These are phyloP conservation scores for Anthracocystis panici-leucophaei DNA, from an alignment of 1,284 basidiomycete species.

Conservation along the genomic window DNA sequence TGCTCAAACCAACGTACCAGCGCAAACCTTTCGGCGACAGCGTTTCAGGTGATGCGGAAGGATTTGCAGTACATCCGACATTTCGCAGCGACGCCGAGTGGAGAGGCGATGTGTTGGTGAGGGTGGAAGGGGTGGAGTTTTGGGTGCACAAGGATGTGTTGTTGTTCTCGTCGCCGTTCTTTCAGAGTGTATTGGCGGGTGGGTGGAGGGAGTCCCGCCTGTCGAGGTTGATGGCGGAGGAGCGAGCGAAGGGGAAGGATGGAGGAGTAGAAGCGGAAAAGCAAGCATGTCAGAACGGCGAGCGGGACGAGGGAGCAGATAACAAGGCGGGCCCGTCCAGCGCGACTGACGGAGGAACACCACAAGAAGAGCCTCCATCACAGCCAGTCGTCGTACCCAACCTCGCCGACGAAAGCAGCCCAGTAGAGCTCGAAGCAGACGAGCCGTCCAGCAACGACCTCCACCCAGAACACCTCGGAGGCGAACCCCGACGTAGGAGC, in stretches of 20 bases:
- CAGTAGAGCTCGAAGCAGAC: background rate
- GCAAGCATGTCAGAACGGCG: background rate
- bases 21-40: background rate
- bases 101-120: constrained; percentile 51
- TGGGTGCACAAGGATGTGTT: constrained; percentile 56
- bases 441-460: background rate
- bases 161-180: constrained; percentile 54
- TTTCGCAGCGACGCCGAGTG: constrained; percentile 43
- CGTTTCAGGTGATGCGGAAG: background rate
- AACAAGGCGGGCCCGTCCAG: background rate
- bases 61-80: constrained; percentile 36
- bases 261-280: background rate
- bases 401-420: background rate
- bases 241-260: background rate
- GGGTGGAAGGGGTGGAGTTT: constrained; percentile 48
- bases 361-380: background rate
- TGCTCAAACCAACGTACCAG: background rate
- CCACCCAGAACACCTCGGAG: background rate
- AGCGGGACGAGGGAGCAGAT: background rate
- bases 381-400: background rate
- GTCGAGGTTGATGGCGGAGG: background rate
- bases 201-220: constrained; percentile 51
- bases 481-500: constrained; percentile 3
- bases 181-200: constrained; percentile 42
- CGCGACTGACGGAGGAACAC: background rate